Conservation (phyloP, 192 early-diverging fungal species). For the Coemansia aciculifera region DNA sequence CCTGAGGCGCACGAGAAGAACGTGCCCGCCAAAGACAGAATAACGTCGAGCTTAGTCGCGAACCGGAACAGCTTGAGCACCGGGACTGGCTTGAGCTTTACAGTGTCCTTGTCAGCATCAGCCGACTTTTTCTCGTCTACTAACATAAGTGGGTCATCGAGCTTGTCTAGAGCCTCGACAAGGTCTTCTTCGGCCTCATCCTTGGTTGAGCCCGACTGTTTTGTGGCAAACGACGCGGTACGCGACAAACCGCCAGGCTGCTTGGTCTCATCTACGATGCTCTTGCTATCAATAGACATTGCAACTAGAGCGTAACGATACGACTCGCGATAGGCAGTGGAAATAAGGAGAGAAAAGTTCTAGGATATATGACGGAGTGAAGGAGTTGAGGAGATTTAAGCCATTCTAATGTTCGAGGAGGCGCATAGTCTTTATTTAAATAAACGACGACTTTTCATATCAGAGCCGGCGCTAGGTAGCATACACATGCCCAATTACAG, state of each 20-base stretch:
- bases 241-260: neutral
- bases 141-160: constrained; percentile 20
- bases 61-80: constrained; percentile 69
- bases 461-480: neutral
- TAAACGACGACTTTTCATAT: neutral
- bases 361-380: neutral
- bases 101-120: neutral
- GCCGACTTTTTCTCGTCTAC: neutral
- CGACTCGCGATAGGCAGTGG: neutral
- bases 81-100: constrained; percentile 39
- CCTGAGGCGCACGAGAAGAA: constrained; percentile 51
- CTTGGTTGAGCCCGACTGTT: neutral
- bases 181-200: neutral
- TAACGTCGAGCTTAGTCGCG: constrained; percentile 59
- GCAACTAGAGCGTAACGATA: neutral
- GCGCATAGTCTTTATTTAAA: too few relatives aligned
- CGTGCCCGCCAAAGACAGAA: constrained; percentile 55
- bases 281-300: neutral
- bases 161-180: constrained; percentile 19
- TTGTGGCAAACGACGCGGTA: neutral
- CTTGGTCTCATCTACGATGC: neutral
- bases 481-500: neutral
- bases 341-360: neutral
- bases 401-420: too few relatives aligned
- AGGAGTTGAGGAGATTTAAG: neutral